A percentile compares a stretch with the other conserved stretches of the same genome.
Evolutionary conservation across 192 early-diverging fungal genomes (phyloP).

Genomic region (Umbelopsis vinacea): DNA sequence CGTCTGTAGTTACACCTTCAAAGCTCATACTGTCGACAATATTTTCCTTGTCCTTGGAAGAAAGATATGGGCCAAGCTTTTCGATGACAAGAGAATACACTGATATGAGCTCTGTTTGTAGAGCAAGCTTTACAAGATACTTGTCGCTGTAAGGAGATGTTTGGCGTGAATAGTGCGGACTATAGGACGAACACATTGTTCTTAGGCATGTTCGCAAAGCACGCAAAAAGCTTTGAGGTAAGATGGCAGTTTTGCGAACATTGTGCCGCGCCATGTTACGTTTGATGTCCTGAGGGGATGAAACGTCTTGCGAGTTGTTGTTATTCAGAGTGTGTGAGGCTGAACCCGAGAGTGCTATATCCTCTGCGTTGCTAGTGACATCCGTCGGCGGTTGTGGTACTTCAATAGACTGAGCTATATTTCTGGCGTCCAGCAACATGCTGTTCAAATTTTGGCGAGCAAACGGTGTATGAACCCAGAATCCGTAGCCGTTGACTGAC

Average conservation of each 20-base stretch:
- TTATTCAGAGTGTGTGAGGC: neutral
- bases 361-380: no score
- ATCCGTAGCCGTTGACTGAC: neutral
- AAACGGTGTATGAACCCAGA: conserved; percentile 13
- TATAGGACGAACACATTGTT: conserved; percentile 8
- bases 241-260: neutral
- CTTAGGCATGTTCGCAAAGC: conserved; percentile 1
- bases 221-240: conserved; percentile 5
- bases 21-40: conserved; percentile 20
- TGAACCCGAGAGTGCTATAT: neutral
- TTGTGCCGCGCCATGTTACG: neutral
- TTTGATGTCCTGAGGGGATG: neutral
- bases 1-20: conserved; percentile 4
- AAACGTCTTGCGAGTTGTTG: neutral
- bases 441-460: conserved; percentile 12
- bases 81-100: conserved; percentile 4
- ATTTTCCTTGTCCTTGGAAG: neutral
- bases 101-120: conserved; percentile 3
- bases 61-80: neutral
- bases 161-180: neutral
- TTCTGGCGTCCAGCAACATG: conserved; percentile 9
- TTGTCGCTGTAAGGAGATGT: conserved; percentile 9
- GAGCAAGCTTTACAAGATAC: conserved; percentile 12
- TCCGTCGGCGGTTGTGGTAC: neutral
- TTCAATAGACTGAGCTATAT: conserved; percentile 16